These are phyloP conservation scores for Hemisphaericaspora lyxosophila DNA, from an alignment of 1,139 yeast genomes.

Conservation along the genomic window DNA sequence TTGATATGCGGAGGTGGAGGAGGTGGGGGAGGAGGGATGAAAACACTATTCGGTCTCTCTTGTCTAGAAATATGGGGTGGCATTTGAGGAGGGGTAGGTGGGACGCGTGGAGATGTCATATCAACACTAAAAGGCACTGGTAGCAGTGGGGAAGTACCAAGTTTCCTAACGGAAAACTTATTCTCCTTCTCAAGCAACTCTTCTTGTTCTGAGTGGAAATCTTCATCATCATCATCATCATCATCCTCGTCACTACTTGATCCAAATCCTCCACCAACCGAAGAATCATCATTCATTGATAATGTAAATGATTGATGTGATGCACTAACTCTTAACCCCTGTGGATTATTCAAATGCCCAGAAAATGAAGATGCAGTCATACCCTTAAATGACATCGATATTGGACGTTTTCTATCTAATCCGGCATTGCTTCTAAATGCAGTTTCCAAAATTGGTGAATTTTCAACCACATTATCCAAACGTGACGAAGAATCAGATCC, in stretches of 20 bases:
- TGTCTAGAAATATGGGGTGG: conserved; percentile 6
- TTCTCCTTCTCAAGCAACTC: conserved; percentile 6
- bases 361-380: conserved; percentile 57
- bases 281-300: conserved; percentile 34
- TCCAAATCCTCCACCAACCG: conserved; percentile 27
- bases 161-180: neutral
- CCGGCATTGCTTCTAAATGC: conserved; percentile 15
- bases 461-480: conserved; percentile 11
- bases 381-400: conserved; percentile 69
- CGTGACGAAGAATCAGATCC: neutral
- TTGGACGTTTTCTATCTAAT: conserved; percentile 42
- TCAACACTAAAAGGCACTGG: neutral
- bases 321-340: conserved; percentile 32
- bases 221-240: conserved; percentile 22
- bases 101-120: neutral
- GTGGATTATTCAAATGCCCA: conserved; percentile 28
- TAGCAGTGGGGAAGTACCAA: conserved; percentile 2
- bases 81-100: neutral
- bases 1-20: conserved; percentile 16
- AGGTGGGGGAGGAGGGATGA: conserved; percentile 10
- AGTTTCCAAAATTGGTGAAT: conserved; percentile 26
- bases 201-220: conserved; percentile 7
- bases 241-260: conserved; percentile 32
- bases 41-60: conserved; percentile 6
- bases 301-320: conserved; percentile 47